These are phyloP conservation scores for Saxophila tyrrhenica DNA, from an alignment of 495 filamentous ascomycete genomes.

Conservation along the genomic window DNA sequence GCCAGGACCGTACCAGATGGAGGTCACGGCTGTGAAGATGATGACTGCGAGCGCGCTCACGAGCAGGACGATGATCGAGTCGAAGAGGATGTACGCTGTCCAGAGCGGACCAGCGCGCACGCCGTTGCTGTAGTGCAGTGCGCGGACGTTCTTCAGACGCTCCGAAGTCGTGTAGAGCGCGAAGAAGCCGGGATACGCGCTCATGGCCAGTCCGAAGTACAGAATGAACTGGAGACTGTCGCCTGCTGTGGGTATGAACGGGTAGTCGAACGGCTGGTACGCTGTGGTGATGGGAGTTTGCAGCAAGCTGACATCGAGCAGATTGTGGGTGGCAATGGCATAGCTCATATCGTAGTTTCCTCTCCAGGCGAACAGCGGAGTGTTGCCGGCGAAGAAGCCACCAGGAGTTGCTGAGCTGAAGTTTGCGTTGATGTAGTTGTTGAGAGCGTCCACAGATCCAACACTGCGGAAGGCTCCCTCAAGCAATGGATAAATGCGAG, in stretches of 20 bases:
- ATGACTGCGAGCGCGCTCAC: slow-evolving; percentile 47
- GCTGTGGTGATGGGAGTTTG: slow-evolving; percentile 55
- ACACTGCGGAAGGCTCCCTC: slow-evolving; percentile 41
- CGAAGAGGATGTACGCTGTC: slow-evolving; percentile 63
- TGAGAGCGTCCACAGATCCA: slow-evolving; percentile 54
- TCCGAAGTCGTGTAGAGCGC: slow-evolving; percentile 76
- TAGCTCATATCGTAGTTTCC: slow-evolving; percentile 40
- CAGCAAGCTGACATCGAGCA: slow-evolving; percentile 52
- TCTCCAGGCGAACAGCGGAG: slow-evolving; percentile 48
- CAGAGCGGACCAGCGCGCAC: slow-evolving; percentile 21
- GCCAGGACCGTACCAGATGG: slow-evolving; percentile 61
- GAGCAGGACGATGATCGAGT: slow-evolving; percentile 57
- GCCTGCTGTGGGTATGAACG: slow-evolving; percentile 51
- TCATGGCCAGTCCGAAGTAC: slow-evolving; percentile 67
- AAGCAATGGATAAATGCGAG: slow-evolving; percentile 4
- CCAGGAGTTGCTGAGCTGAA: slow-evolving; percentile 61
- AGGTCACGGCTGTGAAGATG: slow-evolving; percentile 47
- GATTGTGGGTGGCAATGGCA: slow-evolving; percentile 58
- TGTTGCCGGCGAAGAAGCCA: slow-evolving; percentile 60
- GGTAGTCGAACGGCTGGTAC: slow-evolving; percentile 59
- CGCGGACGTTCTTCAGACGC: slow-evolving; percentile 61
- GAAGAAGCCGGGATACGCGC: slow-evolving; percentile 72
- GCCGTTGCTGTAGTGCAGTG: slow-evolving; percentile 75
- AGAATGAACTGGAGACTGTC: slow-evolving; percentile 66
- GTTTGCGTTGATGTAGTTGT: slow-evolving; percentile 46